These are phyloP conservation scores for Buxus sempervirens DNA, from an alignment of 164 flowering plant species.

Conservation along the genomic window DNA sequence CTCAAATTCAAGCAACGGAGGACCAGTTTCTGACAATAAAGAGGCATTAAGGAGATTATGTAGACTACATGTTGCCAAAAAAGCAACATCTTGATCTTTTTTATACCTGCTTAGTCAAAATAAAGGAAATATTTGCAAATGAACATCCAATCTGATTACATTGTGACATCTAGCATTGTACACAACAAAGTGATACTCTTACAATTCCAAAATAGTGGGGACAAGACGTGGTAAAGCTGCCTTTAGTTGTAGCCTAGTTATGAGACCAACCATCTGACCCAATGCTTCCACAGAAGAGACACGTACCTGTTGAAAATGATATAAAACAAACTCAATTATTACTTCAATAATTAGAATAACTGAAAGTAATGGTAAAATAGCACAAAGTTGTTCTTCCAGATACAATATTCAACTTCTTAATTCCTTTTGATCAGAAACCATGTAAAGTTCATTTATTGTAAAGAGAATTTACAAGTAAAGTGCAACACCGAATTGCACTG, in stretches of 20 bases:
- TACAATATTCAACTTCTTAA: too few relatives aligned
- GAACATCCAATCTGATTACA: neutral
- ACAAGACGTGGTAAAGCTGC: constrained; percentile 80
- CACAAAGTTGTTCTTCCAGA: too few relatives aligned
- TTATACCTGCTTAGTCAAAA: constrained; percentile 50
- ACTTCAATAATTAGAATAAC: neutral
- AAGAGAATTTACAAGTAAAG: neutral
- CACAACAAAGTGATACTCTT: constrained; percentile 23
- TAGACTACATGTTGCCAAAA: constrained; percentile 73
- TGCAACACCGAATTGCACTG: too few relatives aligned
- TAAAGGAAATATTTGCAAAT: neutral
- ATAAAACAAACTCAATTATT: constrained; percentile 4
- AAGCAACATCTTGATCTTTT: constrained; percentile 75
- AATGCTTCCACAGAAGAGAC: constrained; percentile 81
- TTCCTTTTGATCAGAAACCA: too few relatives aligned
- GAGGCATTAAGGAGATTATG: constrained; percentile 71
- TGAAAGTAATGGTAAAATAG: neutral
- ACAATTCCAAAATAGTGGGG: constrained; percentile 87
- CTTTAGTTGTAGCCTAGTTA: constrained; percentile 71
- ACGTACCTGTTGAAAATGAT: constrained; percentile 55
- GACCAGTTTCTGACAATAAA: constrained; percentile 77
- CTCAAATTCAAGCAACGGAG: constrained; percentile 98
- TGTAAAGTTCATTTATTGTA: too few relatives aligned
- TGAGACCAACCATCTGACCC: constrained; percentile 95
- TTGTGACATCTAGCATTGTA: neutral